Conservation (phyloP, 441 rosid species). For the Populus tomentosa region DNA sequence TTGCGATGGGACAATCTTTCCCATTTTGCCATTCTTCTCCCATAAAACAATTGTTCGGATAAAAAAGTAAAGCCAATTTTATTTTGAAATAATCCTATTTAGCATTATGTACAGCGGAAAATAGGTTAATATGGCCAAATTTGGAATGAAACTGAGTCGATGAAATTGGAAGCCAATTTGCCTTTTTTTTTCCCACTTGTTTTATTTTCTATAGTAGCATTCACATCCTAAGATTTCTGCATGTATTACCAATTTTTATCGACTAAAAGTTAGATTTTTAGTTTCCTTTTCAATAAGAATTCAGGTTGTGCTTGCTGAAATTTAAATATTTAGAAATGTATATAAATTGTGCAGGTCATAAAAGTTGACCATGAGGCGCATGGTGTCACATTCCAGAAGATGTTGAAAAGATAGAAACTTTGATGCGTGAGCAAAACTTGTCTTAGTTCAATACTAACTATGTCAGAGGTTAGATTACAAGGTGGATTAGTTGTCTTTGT, state of each 20-base stretch:
- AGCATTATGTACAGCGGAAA: not conserved
- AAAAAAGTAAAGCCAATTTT: too few species aligned
- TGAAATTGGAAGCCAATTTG: too few species aligned
- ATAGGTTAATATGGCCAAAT: not conserved
- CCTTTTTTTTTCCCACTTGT: not conserved
- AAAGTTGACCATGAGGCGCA: constrained; percentile 89
- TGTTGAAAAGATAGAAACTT: constrained; percentile 68
- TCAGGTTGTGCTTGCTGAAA: not conserved
- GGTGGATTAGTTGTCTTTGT: not conserved
- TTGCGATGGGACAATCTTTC: not conserved
- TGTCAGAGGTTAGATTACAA: not conserved
- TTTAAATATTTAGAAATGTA: too few species aligned
- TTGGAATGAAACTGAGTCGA: not conserved
- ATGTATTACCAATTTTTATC: not conserved
- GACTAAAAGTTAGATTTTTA: not conserved
- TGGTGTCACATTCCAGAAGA: constrained; percentile 78
- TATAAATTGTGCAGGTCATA: constrained; percentile 48
- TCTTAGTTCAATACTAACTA: constrained; percentile 20
- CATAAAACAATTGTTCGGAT: not conserved
- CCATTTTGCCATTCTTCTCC: not conserved
- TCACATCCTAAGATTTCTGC: not conserved
- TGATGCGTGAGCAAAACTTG: constrained; percentile 53
- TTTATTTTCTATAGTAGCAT: not conserved
- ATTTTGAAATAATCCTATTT: not conserved
- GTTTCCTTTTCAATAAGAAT: not conserved